These are phyloP conservation scores for Hymenoscyphus linearis DNA, from an alignment of 2,329 filamentous ascomycete species.

Conservation along the genomic window DNA sequence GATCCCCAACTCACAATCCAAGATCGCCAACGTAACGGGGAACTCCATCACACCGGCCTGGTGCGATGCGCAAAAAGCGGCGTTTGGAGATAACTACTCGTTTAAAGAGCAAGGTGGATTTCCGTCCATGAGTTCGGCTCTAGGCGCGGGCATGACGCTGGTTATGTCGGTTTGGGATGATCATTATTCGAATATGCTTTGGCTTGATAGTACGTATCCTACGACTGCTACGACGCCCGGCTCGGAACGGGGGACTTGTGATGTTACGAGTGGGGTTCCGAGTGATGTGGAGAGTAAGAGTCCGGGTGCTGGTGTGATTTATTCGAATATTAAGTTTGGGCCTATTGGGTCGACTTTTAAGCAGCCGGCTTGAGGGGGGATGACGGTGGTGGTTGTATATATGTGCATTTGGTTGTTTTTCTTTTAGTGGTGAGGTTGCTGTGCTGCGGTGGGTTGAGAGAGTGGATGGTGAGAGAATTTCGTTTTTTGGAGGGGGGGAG, in stretches of 20 bases:
- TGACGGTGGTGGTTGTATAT: not conserved
- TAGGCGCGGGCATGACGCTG: constrained; percentile 56
- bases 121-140: constrained; percentile 47
- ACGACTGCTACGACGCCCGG: constrained; percentile 41
- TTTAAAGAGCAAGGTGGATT: constrained; percentile 54
- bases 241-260: constrained; percentile 49
- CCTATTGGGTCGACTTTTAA: constrained; percentile 30
- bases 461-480: not conserved
- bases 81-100: constrained; percentile 48
- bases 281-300: constrained; percentile 41
- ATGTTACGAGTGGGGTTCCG: constrained; percentile 47
- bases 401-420: not conserved
- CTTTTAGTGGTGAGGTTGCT: too few species aligned
- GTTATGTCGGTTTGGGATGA: constrained; percentile 54
- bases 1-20: constrained; percentile 44
- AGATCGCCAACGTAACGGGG: constrained; percentile 41
- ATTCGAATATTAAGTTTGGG: constrained; percentile 32
- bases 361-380: not conserved
- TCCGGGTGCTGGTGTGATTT: constrained; percentile 40
- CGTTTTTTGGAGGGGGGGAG: not conserved
- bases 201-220: constrained; percentile 66
- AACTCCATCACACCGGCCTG: constrained; percentile 52
- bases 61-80: constrained; percentile 50
- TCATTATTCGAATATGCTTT: constrained; percentile 64
- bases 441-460: not conserved